Evolutionary conservation across 805 yeast genomes (phyloP).

Genomic region (Metschnikowia continentalis): DNA sequence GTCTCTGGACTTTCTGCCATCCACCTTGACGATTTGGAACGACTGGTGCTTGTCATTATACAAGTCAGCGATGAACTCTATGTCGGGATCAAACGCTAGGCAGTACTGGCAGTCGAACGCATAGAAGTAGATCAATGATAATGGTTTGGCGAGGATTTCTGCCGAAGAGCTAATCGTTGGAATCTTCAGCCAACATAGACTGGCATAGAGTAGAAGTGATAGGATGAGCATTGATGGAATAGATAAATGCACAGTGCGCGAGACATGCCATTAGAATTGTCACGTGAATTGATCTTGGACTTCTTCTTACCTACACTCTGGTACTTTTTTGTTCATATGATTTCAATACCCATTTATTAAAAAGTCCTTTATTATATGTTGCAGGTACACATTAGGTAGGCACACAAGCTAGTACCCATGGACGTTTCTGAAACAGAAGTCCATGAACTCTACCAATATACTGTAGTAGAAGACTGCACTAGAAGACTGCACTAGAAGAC

Average conservation of each 20-base stretch:
- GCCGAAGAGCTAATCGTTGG: constrained; percentile 7
- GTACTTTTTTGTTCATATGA: too few relatives aligned
- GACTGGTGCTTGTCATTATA: constrained; percentile 28
- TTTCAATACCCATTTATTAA: too few relatives aligned
- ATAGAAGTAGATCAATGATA: constrained; percentile 45
- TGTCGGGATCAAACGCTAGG: constrained; percentile 28
- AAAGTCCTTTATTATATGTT: too few relatives aligned
- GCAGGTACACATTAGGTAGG: too few relatives aligned
- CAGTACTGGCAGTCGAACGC: constrained; percentile 37
- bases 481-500: too few relatives aligned
- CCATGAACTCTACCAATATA: too few relatives aligned
- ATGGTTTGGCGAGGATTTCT: constrained; percentile 10
- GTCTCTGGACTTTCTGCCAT: constrained; percentile 25
- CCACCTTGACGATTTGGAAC: constrained; percentile 31
- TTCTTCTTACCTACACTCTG: not conserved
- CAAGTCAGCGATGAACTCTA: constrained; percentile 38
- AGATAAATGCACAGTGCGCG: constrained; percentile 1
- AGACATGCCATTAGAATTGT: not conserved
- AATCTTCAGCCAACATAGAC: constrained; percentile 5
- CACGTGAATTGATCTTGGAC: not conserved
- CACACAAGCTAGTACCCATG: too few relatives aligned
- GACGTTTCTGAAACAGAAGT: too few relatives aligned
- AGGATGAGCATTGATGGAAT: constrained; percentile 3
- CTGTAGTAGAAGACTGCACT: too few relatives aligned
- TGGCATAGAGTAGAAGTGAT: not conserved